phyloP scores from a whole-genome alignment of 768 basidiomycete genomes.

The Mycena vitilis region DNA sequence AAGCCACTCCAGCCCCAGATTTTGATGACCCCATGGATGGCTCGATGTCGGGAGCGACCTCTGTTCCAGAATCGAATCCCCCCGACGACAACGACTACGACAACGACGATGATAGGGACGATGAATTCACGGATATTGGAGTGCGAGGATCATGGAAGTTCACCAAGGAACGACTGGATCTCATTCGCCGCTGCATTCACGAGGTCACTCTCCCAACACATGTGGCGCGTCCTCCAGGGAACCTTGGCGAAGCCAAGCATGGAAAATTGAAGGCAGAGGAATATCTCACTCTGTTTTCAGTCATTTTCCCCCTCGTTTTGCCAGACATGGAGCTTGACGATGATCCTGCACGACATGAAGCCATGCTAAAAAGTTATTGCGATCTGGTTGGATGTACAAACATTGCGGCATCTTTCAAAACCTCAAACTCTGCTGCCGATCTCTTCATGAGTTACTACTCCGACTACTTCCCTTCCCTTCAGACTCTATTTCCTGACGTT shows the following conservation, averaged over 20 bases:
- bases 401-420: no score
- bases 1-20: no score
- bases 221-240: slow-evolving; percentile 31
- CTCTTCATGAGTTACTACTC: slow-evolving; percentile 19
- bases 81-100: background rate
- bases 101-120: slow-evolving; percentile 1
- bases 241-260: slow-evolving; percentile 36
- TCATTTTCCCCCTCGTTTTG: no score
- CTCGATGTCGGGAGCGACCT: slow-evolving; percentile 9
- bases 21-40: no score
- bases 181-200: slow-evolving; percentile 16
- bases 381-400: no score
- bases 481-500: slow-evolving; percentile 22
- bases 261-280: slow-evolving; percentile 40
- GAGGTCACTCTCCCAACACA: slow-evolving; percentile 33
- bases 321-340: no score
- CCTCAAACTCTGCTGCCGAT: no score
- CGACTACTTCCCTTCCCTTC: slow-evolving; percentile 25
- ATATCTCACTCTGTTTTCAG: slow-evolving; percentile 30
- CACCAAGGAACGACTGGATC: slow-evolving; percentile 5
- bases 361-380: no score
- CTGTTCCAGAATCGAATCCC: slow-evolving; percentile 22
- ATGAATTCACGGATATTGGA: slow-evolving; percentile 25
- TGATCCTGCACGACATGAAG: no score
- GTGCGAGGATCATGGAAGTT: slow-evolving; percentile 21